Percentiles rank a stretch among this genome's conserved stretches.
phyloP scores from a whole-genome alignment of 2,329 filamentous ascomycete genomes.

The Colletotrichum sp. region DNA sequence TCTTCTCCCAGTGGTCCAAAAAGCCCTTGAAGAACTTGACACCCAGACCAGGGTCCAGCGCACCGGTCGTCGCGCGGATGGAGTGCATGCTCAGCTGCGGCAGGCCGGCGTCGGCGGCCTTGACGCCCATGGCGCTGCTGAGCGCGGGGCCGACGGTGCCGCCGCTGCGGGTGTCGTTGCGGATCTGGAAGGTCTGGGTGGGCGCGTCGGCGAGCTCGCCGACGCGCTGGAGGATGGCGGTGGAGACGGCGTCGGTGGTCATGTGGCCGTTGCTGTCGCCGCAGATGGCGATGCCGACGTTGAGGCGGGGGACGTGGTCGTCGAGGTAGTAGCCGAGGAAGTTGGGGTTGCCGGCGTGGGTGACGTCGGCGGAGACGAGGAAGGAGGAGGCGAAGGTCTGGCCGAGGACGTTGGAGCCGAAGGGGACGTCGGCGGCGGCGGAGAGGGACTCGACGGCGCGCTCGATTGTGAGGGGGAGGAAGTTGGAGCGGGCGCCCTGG shows the following conservation, averaged over 20 bases:
- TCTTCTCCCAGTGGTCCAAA: conserved; percentile 82
- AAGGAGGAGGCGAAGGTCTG: conserved; percentile 92
- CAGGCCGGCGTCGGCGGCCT: conserved; percentile 86
- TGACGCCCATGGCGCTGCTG: conserved; percentile 78
- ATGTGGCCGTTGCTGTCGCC: conserved; percentile 93
- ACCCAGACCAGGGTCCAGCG: conserved; percentile 84
- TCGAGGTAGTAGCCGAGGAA: conserved; percentile 84
- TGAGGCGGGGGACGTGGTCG: conserved; percentile 85
- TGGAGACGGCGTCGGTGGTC: conserved; percentile 90
- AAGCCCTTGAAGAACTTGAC: conserved; percentile 90
- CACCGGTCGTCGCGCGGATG: conserved; percentile 86
- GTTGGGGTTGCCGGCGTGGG: conserved; percentile 93
- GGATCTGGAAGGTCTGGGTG: conserved; percentile 91
- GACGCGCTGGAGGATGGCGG: conserved; percentile 78
- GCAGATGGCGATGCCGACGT: conserved; percentile 82
- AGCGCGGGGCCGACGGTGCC: conserved; percentile 96
- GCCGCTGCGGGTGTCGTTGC: conserved; percentile 87
- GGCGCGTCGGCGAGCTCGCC: conserved; percentile 75
- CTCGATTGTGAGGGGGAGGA: conserved; percentile 81
- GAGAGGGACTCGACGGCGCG: conserved; percentile 74
- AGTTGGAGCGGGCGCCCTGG: conserved; percentile 89
- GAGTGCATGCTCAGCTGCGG: conserved; percentile 95
- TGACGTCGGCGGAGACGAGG: conserved; percentile 91
- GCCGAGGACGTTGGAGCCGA: conserved; percentile 68
- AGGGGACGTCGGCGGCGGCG: conserved; percentile 44